Percentiles rank a stretch among this genome's conserved stretches.
Evolutionary conservation across 2,329 filamentous ascomycete genomes (phyloP).

Genomic region (Ascomycota sp.): DNA sequence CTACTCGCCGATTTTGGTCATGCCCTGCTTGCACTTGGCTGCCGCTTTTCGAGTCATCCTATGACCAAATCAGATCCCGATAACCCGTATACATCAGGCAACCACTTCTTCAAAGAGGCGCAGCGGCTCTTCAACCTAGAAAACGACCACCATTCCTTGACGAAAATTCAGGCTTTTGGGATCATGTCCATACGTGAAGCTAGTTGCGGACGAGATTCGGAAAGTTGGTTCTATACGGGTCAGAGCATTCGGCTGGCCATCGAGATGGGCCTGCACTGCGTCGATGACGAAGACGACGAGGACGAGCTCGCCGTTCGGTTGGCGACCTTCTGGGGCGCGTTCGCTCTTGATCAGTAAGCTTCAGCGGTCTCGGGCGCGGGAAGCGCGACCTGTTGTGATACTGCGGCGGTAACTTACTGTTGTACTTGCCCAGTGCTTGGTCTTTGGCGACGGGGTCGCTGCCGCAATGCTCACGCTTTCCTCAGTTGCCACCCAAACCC

Average conservation of each 20-base stretch:
- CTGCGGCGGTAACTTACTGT: too few relatives aligned
- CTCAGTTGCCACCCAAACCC: constrained; percentile 36
- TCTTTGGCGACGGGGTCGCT: constrained; percentile 42
- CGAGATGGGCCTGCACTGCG: constrained; percentile 47
- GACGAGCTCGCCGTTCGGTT: constrained; percentile 37
- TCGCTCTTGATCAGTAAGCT: constrained; percentile 43
- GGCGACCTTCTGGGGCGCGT: constrained; percentile 42
- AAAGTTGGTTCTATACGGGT: constrained; percentile 53
- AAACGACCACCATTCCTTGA: constrained; percentile 38
- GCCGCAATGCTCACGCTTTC: constrained; percentile 37
- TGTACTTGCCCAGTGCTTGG: constrained; percentile 29
- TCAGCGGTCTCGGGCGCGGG: not conserved
- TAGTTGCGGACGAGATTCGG: constrained; percentile 50
- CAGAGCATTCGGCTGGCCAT: constrained; percentile 53
- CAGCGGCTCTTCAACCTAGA: constrained; percentile 38
- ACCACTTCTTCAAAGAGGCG: constrained; percentile 56
- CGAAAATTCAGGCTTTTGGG: constrained; percentile 54
- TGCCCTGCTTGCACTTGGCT: constrained; percentile 43
- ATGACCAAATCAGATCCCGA: constrained; percentile 40
- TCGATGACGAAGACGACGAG: constrained; percentile 25
- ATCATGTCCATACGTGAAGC: constrained; percentile 60
- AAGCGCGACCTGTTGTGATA: too few relatives aligned
- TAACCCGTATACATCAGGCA: constrained; percentile 44
- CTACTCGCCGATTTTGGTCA: constrained; percentile 47
- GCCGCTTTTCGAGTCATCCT: constrained; percentile 45